Conservation (phyloP, 208 protist genomes). For the Leishmania martiniquensis region DNA sequence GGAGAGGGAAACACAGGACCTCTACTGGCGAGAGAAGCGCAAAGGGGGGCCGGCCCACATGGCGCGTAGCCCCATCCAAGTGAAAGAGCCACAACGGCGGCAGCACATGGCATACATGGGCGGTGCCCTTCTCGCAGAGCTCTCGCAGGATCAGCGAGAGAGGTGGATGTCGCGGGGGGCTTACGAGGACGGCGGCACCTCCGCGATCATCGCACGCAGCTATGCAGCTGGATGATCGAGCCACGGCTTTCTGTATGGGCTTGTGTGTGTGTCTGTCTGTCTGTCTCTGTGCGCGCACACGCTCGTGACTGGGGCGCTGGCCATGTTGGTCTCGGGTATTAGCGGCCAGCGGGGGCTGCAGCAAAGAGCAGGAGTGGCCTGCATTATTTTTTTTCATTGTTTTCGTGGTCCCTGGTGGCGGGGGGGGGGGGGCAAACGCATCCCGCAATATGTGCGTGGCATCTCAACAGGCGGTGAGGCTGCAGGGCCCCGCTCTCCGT, state of each 20-base stretch:
- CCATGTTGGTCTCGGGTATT: background rate
- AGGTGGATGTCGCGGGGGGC: conserved; percentile 52
- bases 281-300: too few species aligned
- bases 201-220: conserved; percentile 12
- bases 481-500: background rate
- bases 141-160: conserved; percentile 89
- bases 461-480: too few species aligned
- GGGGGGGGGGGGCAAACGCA: too few species aligned
- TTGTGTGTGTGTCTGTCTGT: too few species aligned
- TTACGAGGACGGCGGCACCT: conserved; percentile 19
- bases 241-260: too few species aligned
- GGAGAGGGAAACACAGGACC: conserved; percentile 93
- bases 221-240: background rate
- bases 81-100: conserved; percentile 96
- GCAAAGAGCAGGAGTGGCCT: background rate
- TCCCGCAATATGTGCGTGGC: too few species aligned
- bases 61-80: conserved; percentile 89
- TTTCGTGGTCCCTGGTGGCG: background rate
- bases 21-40: conserved; percentile 92
- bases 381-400: background rate
- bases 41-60: conserved; percentile 76
- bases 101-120: conserved; percentile 98
- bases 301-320: background rate
- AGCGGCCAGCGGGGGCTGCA: background rate
- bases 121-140: conserved; percentile 95